phyloP scores from a whole-genome alignment of 495 filamentous ascomycete species.

The Ascodesmis nigricans region DNA sequence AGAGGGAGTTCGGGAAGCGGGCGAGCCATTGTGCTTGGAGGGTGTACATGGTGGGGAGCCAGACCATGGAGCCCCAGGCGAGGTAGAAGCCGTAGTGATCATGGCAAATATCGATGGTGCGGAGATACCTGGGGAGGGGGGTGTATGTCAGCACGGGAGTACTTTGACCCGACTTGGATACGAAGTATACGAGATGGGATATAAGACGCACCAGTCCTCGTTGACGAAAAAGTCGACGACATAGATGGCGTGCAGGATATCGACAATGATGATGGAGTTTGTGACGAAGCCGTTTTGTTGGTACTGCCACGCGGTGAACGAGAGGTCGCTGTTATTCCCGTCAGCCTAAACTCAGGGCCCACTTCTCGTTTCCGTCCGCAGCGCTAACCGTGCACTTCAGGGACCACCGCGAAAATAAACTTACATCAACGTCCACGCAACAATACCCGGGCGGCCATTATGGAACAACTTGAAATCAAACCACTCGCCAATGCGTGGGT shows the following conservation, averaged over 20 bases:
- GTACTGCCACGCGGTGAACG: slow-evolving; percentile 28
- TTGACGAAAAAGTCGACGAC: slow-evolving; percentile 32
- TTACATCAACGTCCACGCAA: slow-evolving; percentile 26
- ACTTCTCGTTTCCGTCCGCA: too few species aligned
- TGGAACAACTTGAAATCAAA: slow-evolving; percentile 32
- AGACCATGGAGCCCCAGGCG: slow-evolving; percentile 28
- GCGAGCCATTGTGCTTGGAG: slow-evolving; percentile 30
- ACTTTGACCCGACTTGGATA: too few species aligned
- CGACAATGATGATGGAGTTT: slow-evolving; percentile 27
- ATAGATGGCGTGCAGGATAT: slow-evolving; percentile 27
- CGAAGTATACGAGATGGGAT: not conserved
- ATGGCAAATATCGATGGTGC: slow-evolving; percentile 31
- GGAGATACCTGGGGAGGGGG: slow-evolving; percentile 23
- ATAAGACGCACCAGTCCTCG: slow-evolving; percentile 25
- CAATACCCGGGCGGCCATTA: slow-evolving; percentile 29
- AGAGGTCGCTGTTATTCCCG: slow-evolving; percentile 27
- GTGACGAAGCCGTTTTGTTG: slow-evolving; percentile 26
- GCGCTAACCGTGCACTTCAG: too few species aligned
- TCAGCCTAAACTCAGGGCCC: too few species aligned
- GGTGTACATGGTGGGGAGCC: slow-evolving; percentile 28
- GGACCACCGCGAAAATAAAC: too few species aligned
- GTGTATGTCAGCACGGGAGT: slow-evolving; percentile 6
- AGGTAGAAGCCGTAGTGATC: slow-evolving; percentile 34
- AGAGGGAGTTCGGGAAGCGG: slow-evolving; percentile 24
- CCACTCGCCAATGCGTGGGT: slow-evolving; percentile 27